Percentiles rank a stretch among this genome's conserved stretches.
These are phyloP conservation scores for Mycothermus thermophilus DNA, from an alignment of 495 filamentous ascomycete species.

Conservation along the genomic window DNA sequence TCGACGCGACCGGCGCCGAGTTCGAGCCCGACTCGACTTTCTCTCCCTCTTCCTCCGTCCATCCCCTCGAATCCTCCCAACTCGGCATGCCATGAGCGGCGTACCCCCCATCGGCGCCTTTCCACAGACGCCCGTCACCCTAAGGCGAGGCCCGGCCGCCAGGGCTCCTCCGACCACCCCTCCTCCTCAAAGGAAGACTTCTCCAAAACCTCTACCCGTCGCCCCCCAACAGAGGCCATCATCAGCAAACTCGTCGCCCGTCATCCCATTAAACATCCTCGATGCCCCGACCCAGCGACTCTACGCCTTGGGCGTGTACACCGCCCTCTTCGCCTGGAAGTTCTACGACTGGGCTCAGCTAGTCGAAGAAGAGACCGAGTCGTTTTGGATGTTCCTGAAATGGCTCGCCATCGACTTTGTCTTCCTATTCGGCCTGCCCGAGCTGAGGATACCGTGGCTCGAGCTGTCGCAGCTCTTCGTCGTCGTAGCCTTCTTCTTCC, in stretches of 20 bases:
- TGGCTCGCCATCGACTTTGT: conserved; percentile 73
- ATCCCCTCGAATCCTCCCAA: conserved; percentile 10
- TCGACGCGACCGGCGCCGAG: background rate
- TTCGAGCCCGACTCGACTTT: too few relatives aligned
- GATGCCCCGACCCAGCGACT: conserved; percentile 82
- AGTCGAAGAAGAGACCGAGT: conserved; percentile 61
- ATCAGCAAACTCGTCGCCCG: conserved; percentile 31
- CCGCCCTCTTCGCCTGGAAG: conserved; percentile 59
- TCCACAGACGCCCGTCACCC: conserved; percentile 25
- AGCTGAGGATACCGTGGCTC: conserved; percentile 84
- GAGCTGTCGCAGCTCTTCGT: conserved; percentile 69
- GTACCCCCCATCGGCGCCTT: conserved; percentile 29
- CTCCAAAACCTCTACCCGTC: conserved; percentile 18
- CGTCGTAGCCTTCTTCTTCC: conserved; percentile 47
- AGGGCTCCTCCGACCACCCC: conserved; percentile 1
- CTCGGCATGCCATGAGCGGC: conserved; percentile 35
- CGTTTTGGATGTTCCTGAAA: conserved; percentile 80
- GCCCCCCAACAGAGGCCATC: conserved; percentile 22
- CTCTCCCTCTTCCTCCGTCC: too few relatives aligned
- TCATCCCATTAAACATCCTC: conserved; percentile 59
- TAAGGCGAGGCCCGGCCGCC: conserved; percentile 10
- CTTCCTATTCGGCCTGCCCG: conserved; percentile 74
- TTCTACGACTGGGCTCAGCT: conserved; percentile 68
- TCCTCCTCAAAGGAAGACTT: conserved; percentile 1
- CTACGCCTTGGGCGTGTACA: conserved; percentile 66